These are phyloP conservation scores for Vitis vinifera DNA, from an alignment of 164 flowering plant genomes.

Conservation along the genomic window DNA sequence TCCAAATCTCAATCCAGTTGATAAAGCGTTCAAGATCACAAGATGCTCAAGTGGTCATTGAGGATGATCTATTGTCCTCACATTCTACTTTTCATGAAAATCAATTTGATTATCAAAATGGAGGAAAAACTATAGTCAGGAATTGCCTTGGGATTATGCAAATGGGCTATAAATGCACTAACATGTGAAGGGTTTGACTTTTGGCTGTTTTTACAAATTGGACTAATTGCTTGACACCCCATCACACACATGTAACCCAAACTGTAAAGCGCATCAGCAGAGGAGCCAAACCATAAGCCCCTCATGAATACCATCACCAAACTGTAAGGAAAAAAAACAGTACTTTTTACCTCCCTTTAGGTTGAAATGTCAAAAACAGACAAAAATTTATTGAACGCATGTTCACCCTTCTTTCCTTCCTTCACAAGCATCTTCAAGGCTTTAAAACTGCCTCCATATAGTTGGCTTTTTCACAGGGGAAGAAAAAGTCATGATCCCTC, in stretches of 20 bases:
- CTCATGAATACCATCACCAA: background rate
- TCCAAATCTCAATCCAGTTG: too few relatives aligned
- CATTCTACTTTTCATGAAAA: background rate
- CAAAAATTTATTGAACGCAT: background rate
- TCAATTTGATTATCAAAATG: background rate
- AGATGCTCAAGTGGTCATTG: too few relatives aligned
- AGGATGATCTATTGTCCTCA: background rate
- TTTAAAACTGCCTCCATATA: too few relatives aligned
- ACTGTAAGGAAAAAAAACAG: background rate
- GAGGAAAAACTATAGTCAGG: background rate
- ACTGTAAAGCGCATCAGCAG: background rate
- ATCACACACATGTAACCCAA: background rate
- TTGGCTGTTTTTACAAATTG: background rate
- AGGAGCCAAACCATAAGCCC: background rate
- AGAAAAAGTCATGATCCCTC: background rate
- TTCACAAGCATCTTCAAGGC: background rate
- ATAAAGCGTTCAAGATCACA: too few relatives aligned
- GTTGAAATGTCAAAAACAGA: background rate
- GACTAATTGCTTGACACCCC: background rate
- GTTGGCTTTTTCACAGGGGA: background rate
- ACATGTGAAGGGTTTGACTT: slow-evolving; percentile 10
- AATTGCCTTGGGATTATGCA: background rate
- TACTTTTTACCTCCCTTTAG: background rate
- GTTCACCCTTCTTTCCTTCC: background rate
- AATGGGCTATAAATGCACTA: background rate